Conservation (phyloP, 495 filamentous ascomycete genomes). For the Usnea hakonensis region DNA sequence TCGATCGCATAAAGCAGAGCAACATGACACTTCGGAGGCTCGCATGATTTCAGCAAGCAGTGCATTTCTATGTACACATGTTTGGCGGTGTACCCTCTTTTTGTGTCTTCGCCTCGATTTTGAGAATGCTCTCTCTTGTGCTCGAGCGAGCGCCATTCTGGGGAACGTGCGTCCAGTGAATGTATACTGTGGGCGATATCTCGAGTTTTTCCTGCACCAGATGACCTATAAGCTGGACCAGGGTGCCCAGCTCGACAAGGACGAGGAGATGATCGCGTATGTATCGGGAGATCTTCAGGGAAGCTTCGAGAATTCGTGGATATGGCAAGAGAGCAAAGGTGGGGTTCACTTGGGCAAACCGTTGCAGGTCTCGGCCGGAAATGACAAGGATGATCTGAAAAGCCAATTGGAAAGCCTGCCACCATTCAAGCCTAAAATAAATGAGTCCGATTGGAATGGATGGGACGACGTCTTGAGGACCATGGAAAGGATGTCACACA, state of each 20-base stretch:
- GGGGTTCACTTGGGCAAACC: conserved; percentile 14
- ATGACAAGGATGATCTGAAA: conserved; percentile 10
- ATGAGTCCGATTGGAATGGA: conserved; percentile 30
- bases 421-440: conserved; percentile 18
- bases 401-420: conserved; percentile 1
- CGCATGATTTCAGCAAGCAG: conserved; percentile 48
- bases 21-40: conserved; percentile 37
- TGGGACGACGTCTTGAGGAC: conserved; percentile 14
- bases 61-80: conserved; percentile 69
- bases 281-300: conserved; percentile 86
- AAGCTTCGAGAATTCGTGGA: conserved; percentile 70
- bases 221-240: conserved; percentile 52
- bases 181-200: conserved; percentile 69
- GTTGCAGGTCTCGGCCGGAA: conserved; percentile 11
- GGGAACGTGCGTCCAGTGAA: conserved; percentile 63
- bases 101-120: conserved; percentile 67
- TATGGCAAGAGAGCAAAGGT: conserved; percentile 66
- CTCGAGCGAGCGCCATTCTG: conserved; percentile 61
- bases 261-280: conserved; percentile 89
- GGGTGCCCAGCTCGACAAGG: conserved; percentile 50
- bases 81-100: conserved; percentile 84
- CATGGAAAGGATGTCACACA: conserved; percentile 28
- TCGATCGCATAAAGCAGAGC: conserved; percentile 22
- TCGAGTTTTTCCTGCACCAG: conserved; percentile 71
- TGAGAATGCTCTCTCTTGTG: conserved; percentile 61